Conservation (phyloP, 352 stramenopile species). For the Globisporangium spiculum region DNA sequence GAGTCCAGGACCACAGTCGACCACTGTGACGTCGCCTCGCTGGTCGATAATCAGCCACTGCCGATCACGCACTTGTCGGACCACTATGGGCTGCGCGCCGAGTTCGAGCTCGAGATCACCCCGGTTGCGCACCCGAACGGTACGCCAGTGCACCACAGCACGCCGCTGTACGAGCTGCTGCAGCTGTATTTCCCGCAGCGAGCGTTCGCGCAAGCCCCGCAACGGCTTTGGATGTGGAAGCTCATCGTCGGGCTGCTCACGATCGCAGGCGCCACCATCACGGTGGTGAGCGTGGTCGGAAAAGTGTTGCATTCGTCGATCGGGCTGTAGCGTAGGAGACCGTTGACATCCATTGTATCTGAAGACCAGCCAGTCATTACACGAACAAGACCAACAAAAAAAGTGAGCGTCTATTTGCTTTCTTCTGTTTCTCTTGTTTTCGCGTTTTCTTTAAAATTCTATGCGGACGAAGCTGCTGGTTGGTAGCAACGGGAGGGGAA, state of each 20-base stretch:
- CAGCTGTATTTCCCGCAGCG: slow-evolving; percentile 66
- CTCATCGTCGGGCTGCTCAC: slow-evolving; percentile 28
- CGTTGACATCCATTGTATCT: not conserved
- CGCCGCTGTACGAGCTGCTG: slow-evolving; percentile 52
- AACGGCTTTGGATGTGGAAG: slow-evolving; percentile 70
- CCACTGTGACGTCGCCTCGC: slow-evolving; percentile 36
- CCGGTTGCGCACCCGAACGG: slow-evolving; percentile 47
- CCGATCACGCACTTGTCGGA: slow-evolving; percentile 82
- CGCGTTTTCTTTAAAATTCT: slow-evolving; percentile 11
- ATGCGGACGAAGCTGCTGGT: slow-evolving; percentile 4
- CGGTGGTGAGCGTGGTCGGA: slow-evolving; percentile 4
- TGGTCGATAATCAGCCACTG: slow-evolving; percentile 21
- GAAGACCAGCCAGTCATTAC: not conserved
- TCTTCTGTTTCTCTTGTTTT: slow-evolving; percentile 10
- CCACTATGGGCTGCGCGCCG: slow-evolving; percentile 61
- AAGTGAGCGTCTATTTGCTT: slow-evolving; percentile 5
- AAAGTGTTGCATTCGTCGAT: slow-evolving; percentile 5
- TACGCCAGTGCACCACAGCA: slow-evolving; percentile 19
- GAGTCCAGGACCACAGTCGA: slow-evolving; percentile 51
- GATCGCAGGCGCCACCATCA: slow-evolving; percentile 3
- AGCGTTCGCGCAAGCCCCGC: slow-evolving; percentile 52
- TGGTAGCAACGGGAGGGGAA: not conserved
- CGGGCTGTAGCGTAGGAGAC: not conserved
- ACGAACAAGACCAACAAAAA: slow-evolving; percentile 1
- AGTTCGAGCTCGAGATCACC: slow-evolving; percentile 49